phyloP scores from a whole-genome alignment of 768 basidiomycete species.

The Cyclocybe aegerita region DNA sequence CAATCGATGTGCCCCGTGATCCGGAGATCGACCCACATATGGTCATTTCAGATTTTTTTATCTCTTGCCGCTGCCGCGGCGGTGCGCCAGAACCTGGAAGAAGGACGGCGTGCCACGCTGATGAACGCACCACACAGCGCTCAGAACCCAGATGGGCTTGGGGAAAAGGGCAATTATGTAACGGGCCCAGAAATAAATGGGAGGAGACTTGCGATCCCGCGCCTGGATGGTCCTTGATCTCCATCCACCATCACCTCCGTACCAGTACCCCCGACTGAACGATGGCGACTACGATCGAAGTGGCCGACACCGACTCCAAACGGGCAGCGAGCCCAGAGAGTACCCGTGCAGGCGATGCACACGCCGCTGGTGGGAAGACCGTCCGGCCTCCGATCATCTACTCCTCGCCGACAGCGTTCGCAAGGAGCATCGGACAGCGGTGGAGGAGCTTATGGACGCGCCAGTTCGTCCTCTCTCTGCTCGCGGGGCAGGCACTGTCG shows the following conservation, averaged over 20 bases:
- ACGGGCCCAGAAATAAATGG: slow-evolving; percentile 1
- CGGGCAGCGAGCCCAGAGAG: neutral
- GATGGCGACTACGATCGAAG: slow-evolving; percentile 1
- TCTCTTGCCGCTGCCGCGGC: too few species aligned
- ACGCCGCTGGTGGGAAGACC: neutral
- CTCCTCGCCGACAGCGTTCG: slow-evolving; percentile 56
- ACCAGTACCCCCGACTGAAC: neutral
- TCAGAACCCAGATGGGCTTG: neutral
- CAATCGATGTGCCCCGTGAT: neutral
- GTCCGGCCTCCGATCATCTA: slow-evolving; percentile 64
- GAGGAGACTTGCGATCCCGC: neutral
- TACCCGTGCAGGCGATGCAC: too few species aligned
- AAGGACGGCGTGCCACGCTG: too few species aligned
- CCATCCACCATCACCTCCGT: slow-evolving; percentile 4
- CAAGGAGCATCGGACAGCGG: slow-evolving; percentile 50
- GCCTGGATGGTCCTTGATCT: neutral
- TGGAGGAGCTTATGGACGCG: slow-evolving; percentile 80
- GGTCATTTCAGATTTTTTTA: slow-evolving; percentile 3
- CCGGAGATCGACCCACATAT: slow-evolving; percentile 4
- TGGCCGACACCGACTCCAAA: slow-evolving; percentile 2
- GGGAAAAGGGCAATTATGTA: slow-evolving; percentile 1
- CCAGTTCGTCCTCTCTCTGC: slow-evolving; percentile 64
- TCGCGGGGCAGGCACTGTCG: slow-evolving; percentile 83
- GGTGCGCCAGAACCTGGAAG: too few species aligned
- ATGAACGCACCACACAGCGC: neutral